Conservation (phyloP, 2,329 filamentous ascomycete species). For the Cladorrhinum sp. region DNA sequence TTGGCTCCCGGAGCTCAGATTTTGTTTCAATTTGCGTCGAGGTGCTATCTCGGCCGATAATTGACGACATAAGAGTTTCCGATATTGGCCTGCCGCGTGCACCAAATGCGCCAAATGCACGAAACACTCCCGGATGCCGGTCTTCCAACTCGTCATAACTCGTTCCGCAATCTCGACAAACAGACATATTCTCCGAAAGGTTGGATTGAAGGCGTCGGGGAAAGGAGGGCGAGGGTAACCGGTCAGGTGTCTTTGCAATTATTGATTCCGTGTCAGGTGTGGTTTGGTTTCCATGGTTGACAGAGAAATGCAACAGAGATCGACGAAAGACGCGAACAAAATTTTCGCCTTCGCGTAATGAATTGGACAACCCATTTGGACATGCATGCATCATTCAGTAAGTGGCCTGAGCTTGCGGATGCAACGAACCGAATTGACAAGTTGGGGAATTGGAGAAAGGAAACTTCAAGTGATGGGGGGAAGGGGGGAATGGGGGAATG, state of each 20-base stretch:
- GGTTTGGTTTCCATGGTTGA: conserved; percentile 21
- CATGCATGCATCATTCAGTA: not conserved
- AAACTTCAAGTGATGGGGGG: too few relatives aligned
- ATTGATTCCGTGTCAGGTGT: conserved; percentile 19
- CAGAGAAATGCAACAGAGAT: conserved; percentile 25
- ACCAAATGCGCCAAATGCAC: not conserved
- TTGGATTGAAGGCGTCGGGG: not conserved
- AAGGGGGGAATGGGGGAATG: not conserved
- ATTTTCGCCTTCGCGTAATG: conserved; percentile 15
- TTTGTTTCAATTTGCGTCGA: conserved; percentile 24
- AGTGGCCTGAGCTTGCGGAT: conserved; percentile 8
- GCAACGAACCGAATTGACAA: conserved; percentile 5
- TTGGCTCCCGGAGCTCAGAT: conserved; percentile 19
- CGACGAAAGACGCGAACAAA: conserved; percentile 16
- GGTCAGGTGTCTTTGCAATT: conserved; percentile 9
- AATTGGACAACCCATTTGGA: conserved; percentile 6
- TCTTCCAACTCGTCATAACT: not conserved
- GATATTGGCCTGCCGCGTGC: conserved; percentile 23
- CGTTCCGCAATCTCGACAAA: conserved; percentile 20
- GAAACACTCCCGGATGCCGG: conserved; percentile 2
- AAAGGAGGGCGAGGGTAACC: not conserved
- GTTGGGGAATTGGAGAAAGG: conserved; percentile 4
- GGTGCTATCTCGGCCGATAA: conserved; percentile 28
- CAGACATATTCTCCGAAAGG: conserved; percentile 12
- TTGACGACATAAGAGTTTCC: conserved; percentile 20